Evolutionary conservation across 768 basidiomycete genomes (phyloP).

Genomic region (Astraeus odoratus): DNA sequence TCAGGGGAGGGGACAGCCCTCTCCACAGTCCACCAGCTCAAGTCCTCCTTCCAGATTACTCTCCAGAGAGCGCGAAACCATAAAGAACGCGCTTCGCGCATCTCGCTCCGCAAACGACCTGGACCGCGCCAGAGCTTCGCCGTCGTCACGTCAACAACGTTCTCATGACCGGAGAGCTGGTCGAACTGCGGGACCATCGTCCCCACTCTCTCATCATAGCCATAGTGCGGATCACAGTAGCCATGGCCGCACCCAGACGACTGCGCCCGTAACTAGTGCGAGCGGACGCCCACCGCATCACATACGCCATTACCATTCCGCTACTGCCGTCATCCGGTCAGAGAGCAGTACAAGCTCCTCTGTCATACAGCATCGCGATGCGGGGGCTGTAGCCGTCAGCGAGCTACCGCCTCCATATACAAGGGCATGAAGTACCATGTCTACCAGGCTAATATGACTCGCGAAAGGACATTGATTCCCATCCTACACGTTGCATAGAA

Average conservation of each 20-base stretch:
- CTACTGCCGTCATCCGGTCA: conserved; percentile 7
- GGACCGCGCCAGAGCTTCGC: conserved; percentile 6
- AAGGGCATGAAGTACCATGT: conserved; percentile 4
- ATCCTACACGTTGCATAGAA: not conserved
- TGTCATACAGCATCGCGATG: conserved; percentile 15
- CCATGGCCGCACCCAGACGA: not conserved
- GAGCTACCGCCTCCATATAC: conserved; percentile 23
- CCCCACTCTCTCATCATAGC: not conserved
- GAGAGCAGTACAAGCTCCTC: not conserved
- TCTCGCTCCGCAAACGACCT: conserved; percentile 22
- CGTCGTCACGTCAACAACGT: not conserved
- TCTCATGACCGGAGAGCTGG: not conserved
- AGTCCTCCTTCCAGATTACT: not conserved
- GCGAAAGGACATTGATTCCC: too few relatives aligned
- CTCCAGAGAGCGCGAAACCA: conserved; percentile 5
- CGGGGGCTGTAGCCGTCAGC: conserved; percentile 8
- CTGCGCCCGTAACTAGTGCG: not conserved
- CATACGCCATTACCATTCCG: conserved; percentile 18
- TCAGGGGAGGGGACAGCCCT: not conserved
- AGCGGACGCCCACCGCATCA: conserved; percentile 6
- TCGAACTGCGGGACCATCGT: not conserved
- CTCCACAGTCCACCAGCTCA: not conserved
- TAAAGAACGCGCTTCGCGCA: conserved; percentile 8
- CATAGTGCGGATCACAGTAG: not conserved
- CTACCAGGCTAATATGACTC: too few relatives aligned